Conservation (phyloP, 139 green algal species). For the Dunaliella sp. region DNA sequence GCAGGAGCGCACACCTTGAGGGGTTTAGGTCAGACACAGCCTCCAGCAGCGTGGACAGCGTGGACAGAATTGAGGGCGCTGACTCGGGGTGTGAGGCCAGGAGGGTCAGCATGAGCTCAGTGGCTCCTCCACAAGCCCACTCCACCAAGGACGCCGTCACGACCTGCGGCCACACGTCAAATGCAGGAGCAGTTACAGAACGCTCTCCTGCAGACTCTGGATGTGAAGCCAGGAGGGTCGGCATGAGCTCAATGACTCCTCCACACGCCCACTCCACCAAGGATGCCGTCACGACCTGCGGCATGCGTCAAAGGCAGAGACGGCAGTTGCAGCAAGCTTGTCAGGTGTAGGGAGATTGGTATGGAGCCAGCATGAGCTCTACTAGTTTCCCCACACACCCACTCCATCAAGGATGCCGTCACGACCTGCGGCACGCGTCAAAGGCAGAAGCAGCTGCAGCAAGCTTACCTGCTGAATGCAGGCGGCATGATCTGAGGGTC, state of each 20-base stretch:
- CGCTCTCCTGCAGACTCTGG: neutral
- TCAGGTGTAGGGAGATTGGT: neutral
- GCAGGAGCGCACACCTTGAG: neutral
- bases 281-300: neutral
- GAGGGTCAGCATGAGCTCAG: neutral
- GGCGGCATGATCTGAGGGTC: neutral
- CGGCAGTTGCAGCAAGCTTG: too few relatives aligned
- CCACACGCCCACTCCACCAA: neutral
- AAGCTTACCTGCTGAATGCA: too few relatives aligned
- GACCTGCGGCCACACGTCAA: too few relatives aligned
- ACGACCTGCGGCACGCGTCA: too few relatives aligned
- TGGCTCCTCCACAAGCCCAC: neutral
- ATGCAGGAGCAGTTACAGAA: too few relatives aligned
- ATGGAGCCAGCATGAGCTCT: slow-evolving; percentile 5
- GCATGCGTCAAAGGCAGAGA: too few relatives aligned
- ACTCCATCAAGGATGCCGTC: neutral
- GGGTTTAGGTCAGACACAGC: neutral
- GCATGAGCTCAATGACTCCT: neutral
- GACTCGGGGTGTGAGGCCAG: neutral
- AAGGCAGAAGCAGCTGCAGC: too few relatives aligned
- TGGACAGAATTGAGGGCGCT: neutral
- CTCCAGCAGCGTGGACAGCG: neutral
- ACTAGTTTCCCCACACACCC: neutral
- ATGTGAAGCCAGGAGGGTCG: neutral
- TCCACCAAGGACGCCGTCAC: neutral